Conservation (phyloP, 768 basidiomycete species). For the Chalciporus sphaerocephalus region DNA sequence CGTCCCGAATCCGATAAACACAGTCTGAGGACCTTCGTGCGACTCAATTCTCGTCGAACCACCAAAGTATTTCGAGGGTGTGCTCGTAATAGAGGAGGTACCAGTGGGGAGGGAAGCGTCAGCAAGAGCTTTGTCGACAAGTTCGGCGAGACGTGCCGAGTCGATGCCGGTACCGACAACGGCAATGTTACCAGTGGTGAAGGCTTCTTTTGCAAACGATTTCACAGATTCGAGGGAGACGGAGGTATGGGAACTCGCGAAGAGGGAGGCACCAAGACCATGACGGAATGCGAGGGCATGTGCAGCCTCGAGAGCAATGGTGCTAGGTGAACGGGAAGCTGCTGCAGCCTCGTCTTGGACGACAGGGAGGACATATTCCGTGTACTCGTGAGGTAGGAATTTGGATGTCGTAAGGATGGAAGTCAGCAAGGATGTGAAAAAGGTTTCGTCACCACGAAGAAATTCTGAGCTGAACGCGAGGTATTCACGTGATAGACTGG, state of each 20-base stretch:
- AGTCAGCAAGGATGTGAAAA: slow-evolving; percentile 87
- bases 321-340: slow-evolving; percentile 56
- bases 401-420: slow-evolving; percentile 80
- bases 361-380: slow-evolving; percentile 68
- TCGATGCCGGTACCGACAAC: slow-evolving; percentile 87
- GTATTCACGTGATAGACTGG: slow-evolving; percentile 83
- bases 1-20: slow-evolving; percentile 88
- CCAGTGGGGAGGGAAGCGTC: slow-evolving; percentile 27
- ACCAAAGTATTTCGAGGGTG: slow-evolving; percentile 60
- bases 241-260: slow-evolving; percentile 65
- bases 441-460: slow-evolving; percentile 61
- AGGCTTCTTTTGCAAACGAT: slow-evolving; percentile 66
- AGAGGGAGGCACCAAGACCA: slow-evolving; percentile 89
- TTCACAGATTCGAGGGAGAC: slow-evolving; percentile 68
- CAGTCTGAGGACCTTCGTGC: slow-evolving; percentile 60
- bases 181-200: slow-evolving; percentile 76
- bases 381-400: slow-evolving; percentile 73
- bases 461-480: slow-evolving; percentile 93
- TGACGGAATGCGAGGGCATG: slow-evolving; percentile 90
- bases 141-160: slow-evolving; percentile 58
- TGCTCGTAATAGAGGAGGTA: slow-evolving; percentile 30
- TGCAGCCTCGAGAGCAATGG: slow-evolving; percentile 78
- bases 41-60: slow-evolving; percentile 78
- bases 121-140: slow-evolving; percentile 68
- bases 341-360: slow-evolving; percentile 66